Percentiles rank a stretch among this genome's conserved stretches.
phyloP scores from a whole-genome alignment of 2,329 filamentous ascomycete genomes.

The Didymella glomerata region DNA sequence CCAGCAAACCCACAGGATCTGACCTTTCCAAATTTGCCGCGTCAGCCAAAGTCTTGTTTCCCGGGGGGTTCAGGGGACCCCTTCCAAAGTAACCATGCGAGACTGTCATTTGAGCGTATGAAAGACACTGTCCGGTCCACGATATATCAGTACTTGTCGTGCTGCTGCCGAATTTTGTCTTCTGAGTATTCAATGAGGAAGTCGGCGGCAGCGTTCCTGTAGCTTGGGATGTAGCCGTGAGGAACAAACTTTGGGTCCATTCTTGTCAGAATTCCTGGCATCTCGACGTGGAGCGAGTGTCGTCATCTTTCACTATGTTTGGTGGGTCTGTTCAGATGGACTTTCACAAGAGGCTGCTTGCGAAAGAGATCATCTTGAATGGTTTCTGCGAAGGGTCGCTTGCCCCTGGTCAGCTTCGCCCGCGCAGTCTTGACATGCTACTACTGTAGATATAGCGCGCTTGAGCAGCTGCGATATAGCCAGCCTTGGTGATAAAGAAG shows the following conservation, averaged over 20 bases:
- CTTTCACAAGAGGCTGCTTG: not conserved
- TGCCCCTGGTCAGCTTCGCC: not conserved
- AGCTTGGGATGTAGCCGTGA: not conserved
- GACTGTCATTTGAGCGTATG: not conserved
- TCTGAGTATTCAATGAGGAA: not conserved
- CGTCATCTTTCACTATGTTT: not conserved
- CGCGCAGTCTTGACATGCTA: not conserved
- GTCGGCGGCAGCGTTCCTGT: not conserved
- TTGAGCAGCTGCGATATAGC: not conserved
- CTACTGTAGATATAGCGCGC: not conserved
- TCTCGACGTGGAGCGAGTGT: not conserved
- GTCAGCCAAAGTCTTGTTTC: not conserved
- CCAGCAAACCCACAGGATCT: not conserved
- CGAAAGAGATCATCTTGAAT: not conserved
- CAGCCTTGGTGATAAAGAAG: not conserved
- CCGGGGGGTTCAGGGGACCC: not conserved
- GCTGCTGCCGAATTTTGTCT: not conserved
- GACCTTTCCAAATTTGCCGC: not conserved
- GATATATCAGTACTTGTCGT: not conserved
- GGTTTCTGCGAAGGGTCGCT: not conserved
- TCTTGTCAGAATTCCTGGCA: not conserved
- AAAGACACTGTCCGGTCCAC: not conserved
- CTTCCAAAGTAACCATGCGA: not conserved
- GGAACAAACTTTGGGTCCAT: not conserved
- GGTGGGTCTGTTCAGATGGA: not conserved